Base-by-base conservation (phyloP, 257 asterid genomes). In the Jasminum sambac region DNA sequence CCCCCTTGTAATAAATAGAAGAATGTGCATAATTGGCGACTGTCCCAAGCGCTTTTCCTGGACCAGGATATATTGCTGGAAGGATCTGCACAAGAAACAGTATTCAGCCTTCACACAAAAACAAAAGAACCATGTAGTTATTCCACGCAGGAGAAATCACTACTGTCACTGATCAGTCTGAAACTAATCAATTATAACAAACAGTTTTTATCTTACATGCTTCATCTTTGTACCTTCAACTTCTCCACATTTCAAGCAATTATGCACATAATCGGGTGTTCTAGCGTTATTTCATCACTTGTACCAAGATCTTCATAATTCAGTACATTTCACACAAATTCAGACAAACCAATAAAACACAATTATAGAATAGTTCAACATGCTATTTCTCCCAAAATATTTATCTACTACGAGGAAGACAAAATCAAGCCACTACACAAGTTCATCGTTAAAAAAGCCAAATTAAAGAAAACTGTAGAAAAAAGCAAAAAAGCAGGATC, bases 1-100 rank as follows among this genome's bases (percentile, higher is more conserved):
- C 71, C 73, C 92, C 95, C 70, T 87, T 89, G 84, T 83, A 86
- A 84, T 85, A 91, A 57, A 85, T 83, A 43, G 97, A 87, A 42
- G 97, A 89, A 82, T 87, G 79, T 13, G 90, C 90, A 78, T 86
- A 86, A 76, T 80, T 89, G 55, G 94, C 80, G 71, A 81, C 74
- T 25, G 81, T 34, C 66, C 83, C 95, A 80, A 79, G 82, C 69
- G 87, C 96, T 79, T 87, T 91, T 63, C 82, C 84, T 76, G 88
- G 82, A 66, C 82, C 84, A 78, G 88, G 82, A 66, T 84, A 83
- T 70, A 83, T 58, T 72, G 88, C 72, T 72, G 91, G 95, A 79
- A 84, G 84, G 80, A 87, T 84, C 98, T 87, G 87, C 85, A 85
- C 63, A 67, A 73, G 68, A 70, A 66, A 69, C 74, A 83, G 66